Evolutionary conservation across 306 rosid species (phyloP), one percentile per base, ranked within the genome.

Genomic region (Fragaria vesca): DNA sequence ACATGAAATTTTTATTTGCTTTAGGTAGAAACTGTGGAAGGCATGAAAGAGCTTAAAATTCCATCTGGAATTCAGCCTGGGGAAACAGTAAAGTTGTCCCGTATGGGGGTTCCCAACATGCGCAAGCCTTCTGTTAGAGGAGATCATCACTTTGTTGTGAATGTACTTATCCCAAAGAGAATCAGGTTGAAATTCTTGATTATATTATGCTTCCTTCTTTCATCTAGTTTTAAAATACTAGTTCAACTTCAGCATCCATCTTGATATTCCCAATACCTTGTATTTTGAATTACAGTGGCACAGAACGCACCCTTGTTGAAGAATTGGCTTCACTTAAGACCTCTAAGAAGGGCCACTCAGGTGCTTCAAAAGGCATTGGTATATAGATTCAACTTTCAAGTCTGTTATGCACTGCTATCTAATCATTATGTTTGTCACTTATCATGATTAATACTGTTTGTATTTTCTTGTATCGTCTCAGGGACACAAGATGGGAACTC

Each of bases 11-110:
- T 68, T 24, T 52, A 48, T 38, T 65, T 75, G 36, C 45, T 80
- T 77, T 90, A 95, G 97, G 98, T 95, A 54, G 97, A 95, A 84
- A 95, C 98, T 61, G 90, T 93, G 69, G 97, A 92, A 70, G 97
- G 98, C 82, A 62, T 84, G 70, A 85, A 81, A 86, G 89, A 92
- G 79, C 91, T 95, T 71, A 74, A 69, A 67, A 91, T 95, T 85
- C 97, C 97, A 81, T 79, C 91, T 3, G 98, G 98, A 60, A 89
- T 81, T 88, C 98, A 95, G 83, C 89, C 97, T 24, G 98, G 98
- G 43, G 93, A 91, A 66, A 85, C 89, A 13, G 90, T 95, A 43
- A 92, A 89, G 86, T 76, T 95, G 74, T 74, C 85, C 6, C 78
- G 54, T 32, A 74, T 93, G 89, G 97, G 98, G 50, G 96, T 90